These are phyloP conservation scores for Xanthoceras sorbifolium DNA, from an alignment of 345 rosid species.

Conservation along the genomic window DNA sequence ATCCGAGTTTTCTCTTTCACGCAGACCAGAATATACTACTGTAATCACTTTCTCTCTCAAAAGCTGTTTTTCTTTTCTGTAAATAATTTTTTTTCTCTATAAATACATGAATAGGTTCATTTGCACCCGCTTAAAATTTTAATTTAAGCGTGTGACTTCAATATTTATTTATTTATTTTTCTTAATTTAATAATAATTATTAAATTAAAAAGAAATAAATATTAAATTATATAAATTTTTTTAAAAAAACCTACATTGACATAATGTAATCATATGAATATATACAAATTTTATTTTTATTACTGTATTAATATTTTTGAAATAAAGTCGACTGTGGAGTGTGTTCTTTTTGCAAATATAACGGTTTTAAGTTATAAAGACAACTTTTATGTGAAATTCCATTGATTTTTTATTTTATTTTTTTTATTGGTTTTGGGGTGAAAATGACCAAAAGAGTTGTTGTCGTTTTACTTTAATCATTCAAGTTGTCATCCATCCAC, in stretches of 20 bases:
- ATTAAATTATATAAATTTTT: no score
- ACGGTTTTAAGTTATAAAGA: neutral
- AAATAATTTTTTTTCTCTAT: neutral
- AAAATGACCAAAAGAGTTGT: neutral
- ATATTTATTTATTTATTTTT: no score
- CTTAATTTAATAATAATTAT: no score
- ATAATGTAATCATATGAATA: no score
- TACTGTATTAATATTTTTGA: no score
- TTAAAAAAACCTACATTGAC: no score
- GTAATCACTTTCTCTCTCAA: slow-evolving; percentile 1
- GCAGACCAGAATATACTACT: slow-evolving; percentile 4
- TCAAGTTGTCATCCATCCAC: neutral
- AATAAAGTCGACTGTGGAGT: neutral
- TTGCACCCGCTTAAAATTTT: no score
- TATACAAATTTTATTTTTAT: no score
- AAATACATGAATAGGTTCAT: no score
- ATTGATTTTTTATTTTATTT: no score
- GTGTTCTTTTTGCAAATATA: neutral
- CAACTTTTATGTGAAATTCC: neutral
- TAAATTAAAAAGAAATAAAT: no score
- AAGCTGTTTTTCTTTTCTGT: slow-evolving; percentile 27
- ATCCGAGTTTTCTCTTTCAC: neutral
- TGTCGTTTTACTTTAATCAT: neutral
- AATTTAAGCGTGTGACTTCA: no score
- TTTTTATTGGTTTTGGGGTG: neutral